Evolutionary conservation across 2,329 filamentous ascomycete genomes (phyloP), one percentile per base, ranked within the genome.

Genomic region (Xylariaceae sp.): DNA sequence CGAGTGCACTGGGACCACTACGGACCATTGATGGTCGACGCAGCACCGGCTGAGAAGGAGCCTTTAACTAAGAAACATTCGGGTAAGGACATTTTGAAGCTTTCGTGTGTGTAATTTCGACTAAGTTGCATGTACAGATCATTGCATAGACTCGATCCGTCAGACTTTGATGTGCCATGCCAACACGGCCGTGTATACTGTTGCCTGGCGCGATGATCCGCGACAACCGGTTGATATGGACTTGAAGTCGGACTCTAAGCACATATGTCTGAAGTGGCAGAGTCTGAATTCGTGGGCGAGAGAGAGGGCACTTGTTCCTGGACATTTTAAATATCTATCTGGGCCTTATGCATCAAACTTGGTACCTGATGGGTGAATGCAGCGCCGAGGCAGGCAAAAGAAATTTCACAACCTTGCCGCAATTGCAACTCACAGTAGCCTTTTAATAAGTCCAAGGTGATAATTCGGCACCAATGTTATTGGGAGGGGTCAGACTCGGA

Each of bases 1-100:
- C 31, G 55, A 22, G 45, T 59, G 13, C 56, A 59, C 31, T 47
- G 51, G 46, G 56, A 59, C 40, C 53, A 59, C 14, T 59, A 59
- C 46, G 51, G 47, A 28, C 11, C 46, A 6, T 45, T 43, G 18
- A 47, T 50, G n/a, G n/a, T n/a, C n/a, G n/a, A n/a, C n/a, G 31
- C 34, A 18, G 42, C 36, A 31, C 46, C 45, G 31, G 41, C 36
- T 5, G 43, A 55, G 36, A 36, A 42, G 11, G 42, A 45, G 12
- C 46, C 48, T 12, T 44, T 59, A 9, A 47, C 43, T 6, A 57
- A 41, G 48, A 49, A 40, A 14, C 56, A 59, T 17, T 54, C 54
- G 34, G 47, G 51, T 57, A 45, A n/a, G 41, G 51, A 17, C 18
- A 34, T 34, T 28, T 16, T 6, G 5, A 2, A 33, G n/a, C 16